Base-by-base conservation (phyloP, 2,329 filamentous ascomycete genomes). In the Pestalotiopsis sp. region DNA sequence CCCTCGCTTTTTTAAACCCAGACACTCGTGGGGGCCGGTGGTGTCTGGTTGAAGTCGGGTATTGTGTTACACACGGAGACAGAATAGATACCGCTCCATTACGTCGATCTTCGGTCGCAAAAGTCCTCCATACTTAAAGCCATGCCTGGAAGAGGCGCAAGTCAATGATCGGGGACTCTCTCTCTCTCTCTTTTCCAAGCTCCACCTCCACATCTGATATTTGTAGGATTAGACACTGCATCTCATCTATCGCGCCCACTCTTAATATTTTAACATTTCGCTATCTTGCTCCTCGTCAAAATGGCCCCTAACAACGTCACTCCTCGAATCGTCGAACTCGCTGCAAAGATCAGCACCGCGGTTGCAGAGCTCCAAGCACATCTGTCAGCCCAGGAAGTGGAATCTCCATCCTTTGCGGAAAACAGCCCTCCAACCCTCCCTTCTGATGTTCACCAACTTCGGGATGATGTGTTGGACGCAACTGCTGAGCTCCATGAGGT, bases 401-500 rank as follows among this genome's bases (percentile, higher is more conserved):
- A 64, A 5, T 27, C 17, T 5, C 71, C 69, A 6, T 67, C 63
- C 9, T 72, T 72, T 52, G 69, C 69, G 12, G 71, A 71, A 20
- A 36, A 69, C 62, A 45, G 38, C 23, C 31, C 36, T 5, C 5
- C 7, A 14, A 23, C 4, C 2, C 52, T 70, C 4, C 71, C 71
- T 1, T 2, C 3, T 0, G 67, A 69, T 2, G 56, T 23, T 1
- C 3, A 25, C 4, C 14, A 64, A 1, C 25, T 17, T 25, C 67
- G 36, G n/a, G 66, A 69, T 38, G 60, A 56, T n/a, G 38, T 70
- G 0, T 49, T 72, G 2, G 71, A 72, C 52, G 71, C 71, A 3
- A 63, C 70, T 1, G 59, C 67, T 12, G 71, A 72, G 68, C 68
- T 72, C 5, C 45, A 68, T 45, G 70, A 72, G 12, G 6, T 72